These are phyloP conservation scores for Mediolabrus comicus DNA, from an alignment of 108 stramenopile species.

Conservation along the genomic window DNA sequence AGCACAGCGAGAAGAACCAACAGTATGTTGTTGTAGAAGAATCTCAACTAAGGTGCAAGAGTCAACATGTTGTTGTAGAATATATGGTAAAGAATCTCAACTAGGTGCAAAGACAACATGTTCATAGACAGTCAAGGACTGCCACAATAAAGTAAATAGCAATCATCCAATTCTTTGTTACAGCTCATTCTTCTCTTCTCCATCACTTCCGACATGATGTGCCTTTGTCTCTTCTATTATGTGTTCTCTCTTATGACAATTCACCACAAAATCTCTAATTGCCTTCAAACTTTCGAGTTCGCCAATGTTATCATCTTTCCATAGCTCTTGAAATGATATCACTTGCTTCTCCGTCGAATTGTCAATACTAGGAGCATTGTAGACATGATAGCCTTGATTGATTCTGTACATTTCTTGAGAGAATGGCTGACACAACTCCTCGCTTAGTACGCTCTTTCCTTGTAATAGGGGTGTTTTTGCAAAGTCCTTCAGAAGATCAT, in stretches of 20 bases:
- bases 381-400: conserved; percentile 5
- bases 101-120: too few species aligned
- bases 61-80: too few species aligned
- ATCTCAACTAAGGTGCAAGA: too few species aligned
- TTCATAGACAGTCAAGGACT: too few species aligned
- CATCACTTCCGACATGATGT: not conserved
- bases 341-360: not conserved
- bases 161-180: not conserved
- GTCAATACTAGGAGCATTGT: not conserved
- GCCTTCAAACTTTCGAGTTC: conserved; percentile 34
- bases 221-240: not conserved
- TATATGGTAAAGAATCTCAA: too few species aligned
- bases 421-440: conserved; percentile 34
- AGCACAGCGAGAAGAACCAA: too few species aligned
- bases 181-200: not conserved
- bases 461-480: conserved; percentile 17
- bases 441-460: conserved; percentile 24
- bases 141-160: not conserved
- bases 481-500: conserved; percentile 12
- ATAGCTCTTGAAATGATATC: conserved; percentile 19
- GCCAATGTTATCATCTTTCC: conserved; percentile 42
- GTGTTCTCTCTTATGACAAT: conserved; percentile 16
- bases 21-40: too few species aligned
- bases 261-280: conserved; percentile 29
- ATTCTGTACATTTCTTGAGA: conserved; percentile 12